Evolutionary conservation across 1,284 basidiomycete species (phyloP), one percentile per base, ranked within the genome.

Genomic region (Ceratorhiza oryzae-sativae): DNA sequence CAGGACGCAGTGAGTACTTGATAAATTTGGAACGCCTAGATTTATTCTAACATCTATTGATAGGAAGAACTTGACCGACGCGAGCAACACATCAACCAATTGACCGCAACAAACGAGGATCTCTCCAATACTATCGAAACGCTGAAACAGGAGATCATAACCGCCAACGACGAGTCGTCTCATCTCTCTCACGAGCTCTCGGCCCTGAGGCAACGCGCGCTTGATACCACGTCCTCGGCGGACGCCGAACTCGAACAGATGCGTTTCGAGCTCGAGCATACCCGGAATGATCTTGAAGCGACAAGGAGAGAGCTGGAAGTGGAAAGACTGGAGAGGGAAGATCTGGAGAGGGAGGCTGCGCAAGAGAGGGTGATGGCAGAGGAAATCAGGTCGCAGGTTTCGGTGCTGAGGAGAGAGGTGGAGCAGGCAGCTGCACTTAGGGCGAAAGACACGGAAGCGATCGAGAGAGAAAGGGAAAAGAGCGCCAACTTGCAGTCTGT

Each of bases 1-100:
- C 94, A 97, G 80, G 97, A 99, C 82, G 97, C 97, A 76, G 96
- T 97, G 82, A 79, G 93, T 88, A 18, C 6, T 45, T 12, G 15
- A 45, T 45, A 45, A 12, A 12, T 45, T 45, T 18, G 30, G 12
- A 9, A n/a, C 23, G n/a, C n/a, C 4, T 18, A 4, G n/a, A 20
- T 3, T 25, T 67, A 5, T 48, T 46, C 45, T 48, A 9, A 46
- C 27, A 58, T 46, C 23, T 62, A 20, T 58, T 51, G 46, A 76
- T 83, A 97, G 95, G 95, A 97, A 89, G 95, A 97, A 85, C 89
- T 98, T 48, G 95, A 97, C 83, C 86, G 94, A 75, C 86, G 93
- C 75, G 94, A 95, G 79, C 89, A 91, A 75, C 84, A 90, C 51
- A 87, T 97, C 45, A 89, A 90, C 73, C 87, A 89, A 74, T 82